Percentiles rank a stretch among this genome's conserved stretches.
phyloP scores from a whole-genome alignment of 1,139 yeast species.

The Hyphopichia burtonii region DNA sequence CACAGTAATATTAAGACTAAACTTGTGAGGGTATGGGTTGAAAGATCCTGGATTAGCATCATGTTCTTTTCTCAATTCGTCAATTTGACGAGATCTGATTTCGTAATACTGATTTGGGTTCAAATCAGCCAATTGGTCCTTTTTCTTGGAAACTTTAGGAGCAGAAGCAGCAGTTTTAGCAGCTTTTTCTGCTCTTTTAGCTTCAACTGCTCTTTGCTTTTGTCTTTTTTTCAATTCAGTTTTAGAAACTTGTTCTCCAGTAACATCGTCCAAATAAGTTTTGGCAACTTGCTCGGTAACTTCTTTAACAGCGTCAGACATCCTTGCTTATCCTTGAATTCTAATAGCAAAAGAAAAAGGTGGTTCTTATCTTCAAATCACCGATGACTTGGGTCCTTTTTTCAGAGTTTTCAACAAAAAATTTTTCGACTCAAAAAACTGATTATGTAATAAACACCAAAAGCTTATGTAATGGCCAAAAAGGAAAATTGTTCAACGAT shows the following conservation, averaged over 20 bases:
- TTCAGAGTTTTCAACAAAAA: background rate
- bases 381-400: background rate
- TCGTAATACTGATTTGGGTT: constrained; percentile 94
- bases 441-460: too few species aligned
- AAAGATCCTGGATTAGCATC: constrained; percentile 60
- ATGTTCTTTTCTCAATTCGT: constrained; percentile 64
- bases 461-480: background rate
- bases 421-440: background rate
- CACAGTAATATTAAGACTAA: constrained; percentile 63
- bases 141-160: constrained; percentile 50
- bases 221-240: constrained; percentile 95
- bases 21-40: constrained; percentile 95
- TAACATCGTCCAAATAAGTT: constrained; percentile 85
- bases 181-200: constrained; percentile 90
- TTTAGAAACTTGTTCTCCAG: constrained; percentile 97
- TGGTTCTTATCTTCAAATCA: background rate
- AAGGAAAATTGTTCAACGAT: too few species aligned
- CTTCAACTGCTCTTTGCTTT: constrained; percentile 83
- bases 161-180: constrained; percentile 57
- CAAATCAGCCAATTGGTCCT: constrained; percentile 78
- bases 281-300: constrained; percentile 81
- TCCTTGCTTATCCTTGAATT: constrained; percentile 8
- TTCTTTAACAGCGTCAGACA: constrained; percentile 55
- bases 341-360: background rate
- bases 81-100: constrained; percentile 87